These are phyloP conservation scores for Echinosophora koreensis DNA, from an alignment of 306 rosid genomes.

Conservation along the genomic window DNA sequence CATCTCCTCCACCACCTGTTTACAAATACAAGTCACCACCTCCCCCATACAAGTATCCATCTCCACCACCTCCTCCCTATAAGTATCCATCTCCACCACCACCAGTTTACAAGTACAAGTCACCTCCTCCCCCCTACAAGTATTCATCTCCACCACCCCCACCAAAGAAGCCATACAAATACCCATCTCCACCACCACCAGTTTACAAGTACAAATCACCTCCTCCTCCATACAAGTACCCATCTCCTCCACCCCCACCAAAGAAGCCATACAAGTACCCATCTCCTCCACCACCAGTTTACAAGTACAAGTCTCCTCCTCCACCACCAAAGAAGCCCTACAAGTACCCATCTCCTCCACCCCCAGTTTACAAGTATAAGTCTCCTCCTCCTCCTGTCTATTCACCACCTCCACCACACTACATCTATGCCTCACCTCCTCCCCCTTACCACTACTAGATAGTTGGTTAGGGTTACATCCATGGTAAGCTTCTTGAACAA, in stretches of 20 bases:
- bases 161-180: not conserved
- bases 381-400: constrained; percentile 31
- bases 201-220: constrained; percentile 34
- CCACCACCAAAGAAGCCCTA: constrained; percentile 28
- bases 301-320: constrained; percentile 14
- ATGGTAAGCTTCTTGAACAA: constrained; percentile 47
- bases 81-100: constrained; percentile 40
- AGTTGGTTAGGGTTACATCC: not conserved
- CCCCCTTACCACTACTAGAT: constrained; percentile 71
- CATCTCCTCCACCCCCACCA: constrained; percentile 23
- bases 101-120: constrained; percentile 51
- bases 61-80: not conserved
- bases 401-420: constrained; percentile 48
- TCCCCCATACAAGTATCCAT: not conserved
- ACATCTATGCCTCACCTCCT: constrained; percentile 68
- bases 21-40: constrained; percentile 5
- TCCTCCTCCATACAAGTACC: constrained; percentile 37
- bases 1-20: constrained; percentile 23
- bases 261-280: constrained; percentile 31
- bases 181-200: constrained; percentile 14
- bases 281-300: constrained; percentile 32
- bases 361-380: constrained; percentile 5
- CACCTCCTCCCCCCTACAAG: constrained; percentile 77
- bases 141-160: constrained; percentile 28
- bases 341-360: constrained; percentile 37